A percentile compares a stretch with the other conserved stretches of the same genome.
These are phyloP conservation scores for Aaosphaeria arxii DNA, from an alignment of 2,329 filamentous ascomycete species.

Conservation along the genomic window DNA sequence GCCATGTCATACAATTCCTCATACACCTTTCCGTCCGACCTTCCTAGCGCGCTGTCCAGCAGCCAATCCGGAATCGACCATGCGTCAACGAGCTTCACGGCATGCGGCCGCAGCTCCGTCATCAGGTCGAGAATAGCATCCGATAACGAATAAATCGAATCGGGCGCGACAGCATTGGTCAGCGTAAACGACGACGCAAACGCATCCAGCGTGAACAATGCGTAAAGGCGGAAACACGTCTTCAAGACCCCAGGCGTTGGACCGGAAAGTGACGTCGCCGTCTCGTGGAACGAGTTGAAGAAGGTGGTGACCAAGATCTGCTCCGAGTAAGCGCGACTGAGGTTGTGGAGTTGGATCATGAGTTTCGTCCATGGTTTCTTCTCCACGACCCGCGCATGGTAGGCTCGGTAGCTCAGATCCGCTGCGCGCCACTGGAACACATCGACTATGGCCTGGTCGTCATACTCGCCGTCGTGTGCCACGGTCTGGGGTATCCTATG, in stretches of 20 bases:
- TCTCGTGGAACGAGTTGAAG: constrained; percentile 35
- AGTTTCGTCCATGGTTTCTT: constrained; percentile 49
- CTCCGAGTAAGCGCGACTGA: constrained; percentile 48
- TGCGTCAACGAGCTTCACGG: constrained; percentile 50
- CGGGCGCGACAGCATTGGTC: constrained; percentile 41
- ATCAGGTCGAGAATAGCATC: constrained; percentile 46
- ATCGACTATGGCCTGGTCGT: constrained; percentile 41
- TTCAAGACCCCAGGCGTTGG: constrained; percentile 34
- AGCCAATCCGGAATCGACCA: constrained; percentile 55
- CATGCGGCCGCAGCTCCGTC: constrained; percentile 48
- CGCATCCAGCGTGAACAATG: constrained; percentile 47
- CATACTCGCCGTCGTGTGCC: constrained; percentile 22
- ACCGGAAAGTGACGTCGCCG: constrained; percentile 17
- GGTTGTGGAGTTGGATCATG: constrained; percentile 41
- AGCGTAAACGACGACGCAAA: constrained; percentile 46
- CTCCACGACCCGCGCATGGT: constrained; percentile 44
- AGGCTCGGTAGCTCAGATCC: constrained; percentile 42
- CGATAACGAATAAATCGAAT: constrained; percentile 41
- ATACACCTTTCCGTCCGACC: constrained; percentile 53
- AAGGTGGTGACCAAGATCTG: constrained; percentile 49
- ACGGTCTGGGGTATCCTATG: constrained; percentile 24
- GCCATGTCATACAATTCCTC: constrained; percentile 53
- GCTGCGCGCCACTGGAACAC: constrained; percentile 47
- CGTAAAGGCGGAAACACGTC: constrained; percentile 48
- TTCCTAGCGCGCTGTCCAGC: constrained; percentile 50